phyloP scores from a whole-genome alignment of 139 green algal species.

The Chlorella sp. region DNA sequence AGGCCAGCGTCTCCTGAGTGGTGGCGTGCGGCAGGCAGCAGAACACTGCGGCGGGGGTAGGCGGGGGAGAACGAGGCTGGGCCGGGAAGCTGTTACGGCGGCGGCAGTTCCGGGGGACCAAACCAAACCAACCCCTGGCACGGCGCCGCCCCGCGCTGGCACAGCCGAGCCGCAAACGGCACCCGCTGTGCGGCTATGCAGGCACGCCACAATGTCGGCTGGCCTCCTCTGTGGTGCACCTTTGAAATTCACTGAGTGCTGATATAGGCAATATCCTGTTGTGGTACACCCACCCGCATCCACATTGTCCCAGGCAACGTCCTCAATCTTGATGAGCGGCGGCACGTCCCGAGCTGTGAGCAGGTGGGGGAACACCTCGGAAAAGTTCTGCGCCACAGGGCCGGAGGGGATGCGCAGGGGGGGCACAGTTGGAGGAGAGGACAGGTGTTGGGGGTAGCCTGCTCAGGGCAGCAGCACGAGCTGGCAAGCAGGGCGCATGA shows the following conservation, averaged over 20 bases:
- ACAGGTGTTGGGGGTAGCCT: neutral
- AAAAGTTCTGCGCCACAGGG: conserved; percentile 65
- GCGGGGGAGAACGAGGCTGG: neutral
- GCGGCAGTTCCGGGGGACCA: no score
- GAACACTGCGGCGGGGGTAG: conserved; percentile 71
- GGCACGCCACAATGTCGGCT: no score
- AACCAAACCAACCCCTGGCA: no score
- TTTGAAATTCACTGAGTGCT: no score
- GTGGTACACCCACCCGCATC: conserved; percentile 63
- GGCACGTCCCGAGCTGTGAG: conserved; percentile 68
- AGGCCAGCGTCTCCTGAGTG: conserved; percentile 89
- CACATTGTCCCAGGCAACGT: conserved; percentile 85
- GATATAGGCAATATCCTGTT: no score
- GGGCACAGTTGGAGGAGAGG: neutral
- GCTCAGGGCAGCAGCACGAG: no score
- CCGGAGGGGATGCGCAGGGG: neutral
- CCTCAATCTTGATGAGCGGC: conserved; percentile 86
- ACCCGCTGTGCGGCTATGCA: no score
- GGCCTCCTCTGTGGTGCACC: no score
- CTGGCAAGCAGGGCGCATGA: no score
- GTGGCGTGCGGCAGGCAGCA: conserved; percentile 98
- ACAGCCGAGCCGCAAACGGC: no score
- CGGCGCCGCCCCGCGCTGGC: no score
- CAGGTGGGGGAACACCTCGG: conserved; percentile 93
- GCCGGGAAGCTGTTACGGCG: neutral